Evolutionary conservation across 495 filamentous ascomycete genomes (phyloP).

Genomic region (Hypoxylon subgilvum): DNA sequence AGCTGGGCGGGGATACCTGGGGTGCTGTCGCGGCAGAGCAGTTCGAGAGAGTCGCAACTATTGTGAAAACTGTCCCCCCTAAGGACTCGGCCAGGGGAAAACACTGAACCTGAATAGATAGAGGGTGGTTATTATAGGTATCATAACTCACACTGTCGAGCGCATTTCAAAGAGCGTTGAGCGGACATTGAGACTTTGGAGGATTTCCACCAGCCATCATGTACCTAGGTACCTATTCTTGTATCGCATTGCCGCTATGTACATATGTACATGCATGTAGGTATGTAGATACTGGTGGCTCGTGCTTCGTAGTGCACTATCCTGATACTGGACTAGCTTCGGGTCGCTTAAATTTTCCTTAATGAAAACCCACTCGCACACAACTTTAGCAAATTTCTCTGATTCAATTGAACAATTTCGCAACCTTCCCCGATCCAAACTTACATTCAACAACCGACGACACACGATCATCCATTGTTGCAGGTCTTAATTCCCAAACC

Average conservation of each 20-base stretch:
- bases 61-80: conserved; percentile 40
- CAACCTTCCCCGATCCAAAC: conserved; percentile 16
- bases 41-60: conserved; percentile 41
- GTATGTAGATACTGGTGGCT: conserved; percentile 1
- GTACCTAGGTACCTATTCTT: too few species aligned
- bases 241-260: neutral
- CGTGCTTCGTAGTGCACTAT: neutral
- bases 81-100: conserved; percentile 1
- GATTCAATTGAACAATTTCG: conserved; percentile 38
- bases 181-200: too few species aligned
- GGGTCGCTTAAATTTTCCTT: conserved; percentile 40
- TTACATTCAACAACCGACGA: conserved; percentile 38
- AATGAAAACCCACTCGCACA: conserved; percentile 34
- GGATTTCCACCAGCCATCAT: too few species aligned
- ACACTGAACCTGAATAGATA: neutral
- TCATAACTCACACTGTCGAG: too few species aligned
- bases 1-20: conserved; percentile 41
- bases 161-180: too few species aligned
- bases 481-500: conserved; percentile 44
- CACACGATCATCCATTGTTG: conserved; percentile 43
- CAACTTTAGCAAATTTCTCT: conserved; percentile 38
- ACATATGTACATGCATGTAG: neutral
- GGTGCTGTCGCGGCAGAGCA: conserved; percentile 43
- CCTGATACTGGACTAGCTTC: conserved; percentile 17
- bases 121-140: too few species aligned